A percentile compares a stretch with the other conserved stretches of the same genome.
phyloP scores from a whole-genome alignment of 371 early-diverging fungal genomes.

The Mucor racemosus region DNA sequence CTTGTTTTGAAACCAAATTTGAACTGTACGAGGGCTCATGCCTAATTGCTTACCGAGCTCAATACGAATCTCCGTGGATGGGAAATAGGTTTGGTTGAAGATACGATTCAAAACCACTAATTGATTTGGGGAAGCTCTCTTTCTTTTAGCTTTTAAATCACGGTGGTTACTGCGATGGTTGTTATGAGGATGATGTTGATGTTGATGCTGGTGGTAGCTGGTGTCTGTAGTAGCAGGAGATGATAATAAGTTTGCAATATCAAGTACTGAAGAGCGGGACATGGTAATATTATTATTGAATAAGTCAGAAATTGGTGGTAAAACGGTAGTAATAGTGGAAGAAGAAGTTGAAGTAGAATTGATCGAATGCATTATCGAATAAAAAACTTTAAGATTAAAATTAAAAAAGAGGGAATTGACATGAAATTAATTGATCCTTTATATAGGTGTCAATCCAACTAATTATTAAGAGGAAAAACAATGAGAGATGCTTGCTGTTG shows the following conservation, averaged over 20 bases:
- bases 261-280: constrained; percentile 19
- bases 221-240: constrained; percentile 2
- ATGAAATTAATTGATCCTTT: constrained; percentile 12
- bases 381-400: not conserved
- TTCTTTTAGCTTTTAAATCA: constrained; percentile 51
- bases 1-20: constrained; percentile 97
- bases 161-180: constrained; percentile 9
- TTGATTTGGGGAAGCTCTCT: constrained; percentile 53
- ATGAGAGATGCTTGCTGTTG: constrained; percentile 12
- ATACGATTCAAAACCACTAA: constrained; percentile 59
- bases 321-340: not conserved
- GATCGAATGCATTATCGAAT: constrained; percentile 17
- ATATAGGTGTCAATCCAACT: constrained; percentile 20
- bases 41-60: constrained; percentile 83
- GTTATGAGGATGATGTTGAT: constrained; percentile 1
- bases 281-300: constrained; percentile 19
- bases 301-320: constrained; percentile 47
- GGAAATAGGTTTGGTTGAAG: constrained; percentile 60
- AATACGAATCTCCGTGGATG: constrained; percentile 78
- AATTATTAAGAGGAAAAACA: constrained; percentile 4
- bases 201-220: not conserved
- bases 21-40: constrained; percentile 84
- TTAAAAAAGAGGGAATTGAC: constrained; percentile 11
- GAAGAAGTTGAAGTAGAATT: not conserved
- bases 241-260: constrained; percentile 22